Evolutionary conservation across 2,329 filamentous ascomycete species (phyloP).

Genomic region (Ascomycota sp.): DNA sequence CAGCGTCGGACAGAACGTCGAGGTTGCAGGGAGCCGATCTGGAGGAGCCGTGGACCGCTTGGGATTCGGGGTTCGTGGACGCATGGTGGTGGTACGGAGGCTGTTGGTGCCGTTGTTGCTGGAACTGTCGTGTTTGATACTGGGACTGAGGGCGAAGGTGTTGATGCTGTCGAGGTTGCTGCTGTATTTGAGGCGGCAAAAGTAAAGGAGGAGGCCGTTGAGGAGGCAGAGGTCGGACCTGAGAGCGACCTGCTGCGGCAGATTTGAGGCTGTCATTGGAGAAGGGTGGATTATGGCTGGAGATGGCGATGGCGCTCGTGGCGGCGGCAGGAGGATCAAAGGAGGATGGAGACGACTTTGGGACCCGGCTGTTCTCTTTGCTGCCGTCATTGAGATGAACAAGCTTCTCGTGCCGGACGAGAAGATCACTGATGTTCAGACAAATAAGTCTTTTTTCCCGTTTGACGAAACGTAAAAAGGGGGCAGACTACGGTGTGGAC

Average conservation of each 20-base stretch:
- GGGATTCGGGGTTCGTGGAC: conserved; percentile 14
- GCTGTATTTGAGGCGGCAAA: conserved; percentile 1
- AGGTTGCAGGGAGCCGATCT: conserved; percentile 32
- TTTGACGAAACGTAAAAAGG: too few species aligned
- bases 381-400: conserved; percentile 40
- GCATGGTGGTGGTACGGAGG: conserved; percentile 18
- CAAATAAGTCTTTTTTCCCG: conserved; percentile 18
- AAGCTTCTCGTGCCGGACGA: conserved; percentile 43
- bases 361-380: conserved; percentile 29
- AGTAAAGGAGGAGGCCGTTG: neutral
- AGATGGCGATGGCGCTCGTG: too few species aligned
- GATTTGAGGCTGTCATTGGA: neutral
- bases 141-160: conserved; percentile 2
- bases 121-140: conserved; percentile 5
- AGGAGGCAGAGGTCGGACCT: conserved; percentile 12
- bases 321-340: too few species aligned
- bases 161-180: conserved; percentile 2
- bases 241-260: conserved; percentile 15
- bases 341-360: conserved; percentile 31
- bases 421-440: conserved; percentile 43
- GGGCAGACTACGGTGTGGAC: too few species aligned
- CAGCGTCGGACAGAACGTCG: conserved; percentile 38
- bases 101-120: conserved; percentile 3
- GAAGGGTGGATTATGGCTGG: conserved; percentile 14
- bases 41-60: conserved; percentile 24